Conservation (phyloP, 176 grass and related monocot species). For the Melocanna baccifera region DNA sequence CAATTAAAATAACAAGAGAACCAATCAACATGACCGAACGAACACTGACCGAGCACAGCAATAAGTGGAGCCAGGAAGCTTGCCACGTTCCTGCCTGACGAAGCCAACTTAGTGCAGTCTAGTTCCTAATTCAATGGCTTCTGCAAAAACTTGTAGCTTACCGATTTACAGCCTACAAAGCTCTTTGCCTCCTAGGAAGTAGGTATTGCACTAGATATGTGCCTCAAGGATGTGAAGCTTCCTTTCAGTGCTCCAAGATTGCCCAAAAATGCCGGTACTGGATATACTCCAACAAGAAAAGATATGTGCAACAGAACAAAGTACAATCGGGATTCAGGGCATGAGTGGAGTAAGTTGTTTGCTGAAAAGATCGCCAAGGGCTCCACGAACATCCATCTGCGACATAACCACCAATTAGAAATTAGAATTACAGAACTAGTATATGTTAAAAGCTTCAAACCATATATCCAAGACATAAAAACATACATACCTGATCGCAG, state of each 20-base stretch:
- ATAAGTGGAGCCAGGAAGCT: too few species aligned
- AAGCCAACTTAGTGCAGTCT: too few species aligned
- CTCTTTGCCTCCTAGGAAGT: conserved; percentile 10
- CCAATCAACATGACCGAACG: not conserved
- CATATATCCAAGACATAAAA: not conserved
- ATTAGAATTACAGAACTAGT: not conserved
- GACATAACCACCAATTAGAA: conserved; percentile 21
- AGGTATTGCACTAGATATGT: conserved; percentile 15
- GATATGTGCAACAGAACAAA: conserved; percentile 40
- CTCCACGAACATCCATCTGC: conserved; percentile 95
- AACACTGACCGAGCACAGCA: not conserved
- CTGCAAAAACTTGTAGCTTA: conserved; percentile 21
- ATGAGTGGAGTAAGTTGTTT: conserved; percentile 85
- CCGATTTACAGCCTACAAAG: conserved; percentile 30
- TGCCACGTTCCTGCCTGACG: too few species aligned
- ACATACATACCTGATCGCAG: conserved; percentile 78
- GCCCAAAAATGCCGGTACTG: conserved; percentile 30
- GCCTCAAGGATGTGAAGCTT: conserved; percentile 18
- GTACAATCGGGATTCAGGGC: conserved; percentile 39
- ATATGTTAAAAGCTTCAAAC: not conserved
- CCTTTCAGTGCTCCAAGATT: conserved; percentile 36
- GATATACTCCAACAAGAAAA: conserved; percentile 33
- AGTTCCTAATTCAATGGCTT: too few species aligned
- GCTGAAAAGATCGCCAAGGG: conserved; percentile 86
- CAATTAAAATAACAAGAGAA: too few species aligned